Evolutionary conservation across 1,139 yeast genomes (phyloP).

Genomic region (Yamadazyma kanchanaburiensis): DNA sequence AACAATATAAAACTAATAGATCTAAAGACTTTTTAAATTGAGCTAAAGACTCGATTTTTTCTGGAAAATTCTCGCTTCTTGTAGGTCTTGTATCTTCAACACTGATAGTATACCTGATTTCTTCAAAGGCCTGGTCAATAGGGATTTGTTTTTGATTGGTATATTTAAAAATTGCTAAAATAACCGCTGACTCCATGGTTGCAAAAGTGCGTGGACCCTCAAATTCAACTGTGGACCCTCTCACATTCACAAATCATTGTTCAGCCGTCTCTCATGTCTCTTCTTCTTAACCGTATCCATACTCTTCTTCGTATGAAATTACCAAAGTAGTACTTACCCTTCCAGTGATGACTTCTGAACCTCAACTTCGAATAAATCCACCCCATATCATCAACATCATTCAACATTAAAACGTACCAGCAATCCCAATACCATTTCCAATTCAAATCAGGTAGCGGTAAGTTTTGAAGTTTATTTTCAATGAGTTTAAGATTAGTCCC

Average conservation of each 20-base stretch:
- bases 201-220: background rate
- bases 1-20: background rate
- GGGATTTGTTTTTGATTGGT: background rate
- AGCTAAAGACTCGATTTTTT: too few species aligned
- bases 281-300: constrained; percentile 46
- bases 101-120: background rate
- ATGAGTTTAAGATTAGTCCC: constrained; percentile 25
- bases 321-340: constrained; percentile 54
- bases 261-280: too few species aligned
- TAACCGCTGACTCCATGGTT: constrained; percentile 3
- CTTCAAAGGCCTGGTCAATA: background rate
- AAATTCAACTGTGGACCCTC: background rate
- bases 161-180: constrained; percentile 2
- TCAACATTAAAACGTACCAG: constrained; percentile 72
- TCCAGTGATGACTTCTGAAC: constrained; percentile 53
- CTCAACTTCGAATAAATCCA: constrained; percentile 60
- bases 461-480: constrained; percentile 33
- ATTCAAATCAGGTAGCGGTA: constrained; percentile 60
- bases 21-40: background rate
- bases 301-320: constrained; percentile 57
- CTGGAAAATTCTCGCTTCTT: background rate
- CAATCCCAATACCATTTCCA: constrained; percentile 74
- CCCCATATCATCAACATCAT: constrained; percentile 74
- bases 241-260: too few species aligned
- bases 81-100: background rate